Percentiles rank a stretch among this genome's conserved stretches.
Conservation (phyloP, 2,329 filamentous ascomycete species). For the Venturia aucupariae region DNA sequence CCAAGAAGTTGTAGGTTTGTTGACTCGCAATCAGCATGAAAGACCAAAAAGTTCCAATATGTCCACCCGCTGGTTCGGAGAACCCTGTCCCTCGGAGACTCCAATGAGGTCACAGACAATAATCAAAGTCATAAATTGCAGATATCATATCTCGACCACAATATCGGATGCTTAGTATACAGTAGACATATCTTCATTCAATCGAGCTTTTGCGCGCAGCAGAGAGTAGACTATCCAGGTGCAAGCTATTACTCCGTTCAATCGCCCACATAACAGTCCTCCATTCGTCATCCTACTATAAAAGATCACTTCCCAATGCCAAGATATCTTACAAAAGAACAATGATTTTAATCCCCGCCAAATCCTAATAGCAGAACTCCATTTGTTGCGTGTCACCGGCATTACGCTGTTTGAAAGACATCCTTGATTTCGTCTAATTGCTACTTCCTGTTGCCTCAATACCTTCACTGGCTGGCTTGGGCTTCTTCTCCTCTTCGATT, state of each 20-base stretch:
- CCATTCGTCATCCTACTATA: not conserved
- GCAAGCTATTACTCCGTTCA: slow-evolving; percentile 2
- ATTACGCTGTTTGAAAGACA: not conserved
- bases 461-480: slow-evolving; percentile 29
- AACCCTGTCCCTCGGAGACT: not conserved
- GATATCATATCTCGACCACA: not conserved
- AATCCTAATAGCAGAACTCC: not conserved
- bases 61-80: not conserved
- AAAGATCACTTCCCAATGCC: not conserved
- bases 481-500: slow-evolving; percentile 25
- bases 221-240: not conserved
- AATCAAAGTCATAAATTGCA: not conserved
- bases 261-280: not conserved
- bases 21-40: not conserved
- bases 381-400: not conserved
- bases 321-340: not conserved
- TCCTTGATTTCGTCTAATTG: not conserved
- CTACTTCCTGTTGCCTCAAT: slow-evolving; percentile 1
- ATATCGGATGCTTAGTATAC: not conserved
- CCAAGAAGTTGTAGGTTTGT: not conserved
- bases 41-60: not conserved
- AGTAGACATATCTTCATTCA: not conserved
- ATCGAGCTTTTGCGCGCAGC: not conserved
- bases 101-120: not conserved
- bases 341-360: not conserved